These are phyloP conservation scores for Arabis hirsuta DNA, from an alignment of 345 rosid species.

Conservation along the genomic window DNA sequence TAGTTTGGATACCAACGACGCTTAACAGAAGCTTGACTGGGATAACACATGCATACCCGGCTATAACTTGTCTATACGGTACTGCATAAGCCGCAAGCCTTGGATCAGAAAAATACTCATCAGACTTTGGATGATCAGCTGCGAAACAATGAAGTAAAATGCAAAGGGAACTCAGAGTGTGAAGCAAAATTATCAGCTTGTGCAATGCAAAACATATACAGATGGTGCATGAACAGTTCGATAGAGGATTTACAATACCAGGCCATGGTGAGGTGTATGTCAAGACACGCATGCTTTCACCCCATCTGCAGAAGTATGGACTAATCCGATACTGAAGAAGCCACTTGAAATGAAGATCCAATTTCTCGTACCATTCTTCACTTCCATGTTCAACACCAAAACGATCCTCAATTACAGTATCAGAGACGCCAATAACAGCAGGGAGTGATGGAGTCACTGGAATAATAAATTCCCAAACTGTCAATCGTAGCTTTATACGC, in stretches of 20 bases:
- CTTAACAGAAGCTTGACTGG: constrained; percentile 44
- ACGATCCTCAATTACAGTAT: constrained; percentile 95
- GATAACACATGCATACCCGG: constrained; percentile 57
- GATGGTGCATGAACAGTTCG: constrained; percentile 5
- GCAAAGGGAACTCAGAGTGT: constrained; percentile 16
- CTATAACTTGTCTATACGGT: constrained; percentile 65
- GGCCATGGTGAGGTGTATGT: constrained; percentile 98
- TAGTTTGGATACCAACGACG: constrained; percentile 43
- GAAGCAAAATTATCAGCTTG: constrained; percentile 22
- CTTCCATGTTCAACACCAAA: constrained; percentile 89
- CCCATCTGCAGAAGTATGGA: constrained; percentile 96
- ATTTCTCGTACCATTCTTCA: constrained; percentile 76
- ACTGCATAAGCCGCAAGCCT: constrained; percentile 96
- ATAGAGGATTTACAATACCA: constrained; percentile 52
- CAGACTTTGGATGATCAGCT: constrained; percentile 92
- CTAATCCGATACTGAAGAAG: constrained; percentile 92
- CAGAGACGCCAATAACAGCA: constrained; percentile 97
- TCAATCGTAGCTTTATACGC: constrained; percentile 77
- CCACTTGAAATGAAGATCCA: constrained; percentile 92
- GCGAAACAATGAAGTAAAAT: constrained; percentile 41
- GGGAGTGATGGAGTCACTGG: constrained; percentile 97
- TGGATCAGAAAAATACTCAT: constrained; percentile 83
- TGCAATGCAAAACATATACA: neutral
- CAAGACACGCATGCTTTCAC: constrained; percentile 92
- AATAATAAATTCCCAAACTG: constrained; percentile 91